Percentiles rank a stretch among this genome's conserved stretches.
Conservation (phyloP, 2,329 filamentous ascomycete species). For the Leptoxyphium fumago region DNA sequence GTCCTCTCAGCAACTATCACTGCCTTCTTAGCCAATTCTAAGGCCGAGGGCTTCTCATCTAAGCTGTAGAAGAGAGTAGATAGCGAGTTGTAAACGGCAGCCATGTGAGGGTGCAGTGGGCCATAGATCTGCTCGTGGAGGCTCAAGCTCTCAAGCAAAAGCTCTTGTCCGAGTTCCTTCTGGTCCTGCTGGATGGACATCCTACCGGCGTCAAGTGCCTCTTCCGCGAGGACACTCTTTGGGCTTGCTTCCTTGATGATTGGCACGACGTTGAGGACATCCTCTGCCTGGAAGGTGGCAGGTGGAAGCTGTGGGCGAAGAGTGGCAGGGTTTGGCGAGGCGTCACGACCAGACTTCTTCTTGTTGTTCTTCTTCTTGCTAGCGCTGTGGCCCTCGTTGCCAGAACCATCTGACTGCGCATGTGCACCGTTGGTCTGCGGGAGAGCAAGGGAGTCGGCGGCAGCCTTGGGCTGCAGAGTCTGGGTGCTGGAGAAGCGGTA, state of each 20-base stretch:
- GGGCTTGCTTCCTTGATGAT: conserved; percentile 89
- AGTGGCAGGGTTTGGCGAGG: conserved; percentile 29
- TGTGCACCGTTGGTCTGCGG: conserved; percentile 21
- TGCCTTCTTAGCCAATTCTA: conserved; percentile 90
- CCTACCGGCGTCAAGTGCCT: conserved; percentile 86
- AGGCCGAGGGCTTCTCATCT: conserved; percentile 92
- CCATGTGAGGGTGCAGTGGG: conserved; percentile 90
- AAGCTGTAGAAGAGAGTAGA: conserved; percentile 94
- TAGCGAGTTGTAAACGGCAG: conserved; percentile 82
- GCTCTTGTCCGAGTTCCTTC: conserved; percentile 88
- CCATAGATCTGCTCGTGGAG: conserved; percentile 98
- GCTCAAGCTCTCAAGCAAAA: conserved; percentile 88
- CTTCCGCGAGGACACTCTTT: conserved; percentile 79
- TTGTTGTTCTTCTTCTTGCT: conserved; percentile 42
- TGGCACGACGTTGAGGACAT: conserved; percentile 86
- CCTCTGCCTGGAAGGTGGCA: conserved; percentile 63
- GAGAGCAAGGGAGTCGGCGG: conserved; percentile 15
- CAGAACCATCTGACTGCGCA: conserved; percentile 4
- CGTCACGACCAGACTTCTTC: conserved; percentile 31
- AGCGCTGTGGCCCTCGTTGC: conserved; percentile 2
- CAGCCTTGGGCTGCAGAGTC: conserved; percentile 12
- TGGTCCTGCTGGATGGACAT: conserved; percentile 94
- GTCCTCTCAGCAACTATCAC: conserved; percentile 93
- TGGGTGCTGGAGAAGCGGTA: conserved; percentile 48
- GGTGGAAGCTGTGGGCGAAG: conserved; percentile 23